Evolutionary conservation across 108 stramenopile genomes (phyloP).

Genomic region (Cyclostephanos invisitatus): DNA sequence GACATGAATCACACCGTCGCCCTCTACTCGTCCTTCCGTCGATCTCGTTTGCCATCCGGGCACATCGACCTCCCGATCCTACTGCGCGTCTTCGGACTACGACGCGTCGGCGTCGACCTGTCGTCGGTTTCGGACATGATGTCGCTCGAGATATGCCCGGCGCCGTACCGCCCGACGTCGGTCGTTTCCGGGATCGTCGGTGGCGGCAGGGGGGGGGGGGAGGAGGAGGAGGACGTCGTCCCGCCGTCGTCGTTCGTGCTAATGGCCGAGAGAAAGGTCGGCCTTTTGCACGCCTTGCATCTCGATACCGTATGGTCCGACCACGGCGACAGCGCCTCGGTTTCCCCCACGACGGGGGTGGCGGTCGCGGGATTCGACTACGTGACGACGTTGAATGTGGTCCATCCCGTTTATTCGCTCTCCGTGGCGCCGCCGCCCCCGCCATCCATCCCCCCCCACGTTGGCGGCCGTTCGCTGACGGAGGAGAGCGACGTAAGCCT

Average conservation of each 20-base stretch:
- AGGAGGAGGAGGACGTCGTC: slow-evolving; percentile 28
- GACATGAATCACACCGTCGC: slow-evolving; percentile 59
- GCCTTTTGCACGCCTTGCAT: slow-evolving; percentile 62
- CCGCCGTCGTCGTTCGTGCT: slow-evolving; percentile 67
- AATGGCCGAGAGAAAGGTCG: slow-evolving; percentile 55
- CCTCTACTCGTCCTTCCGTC: slow-evolving; percentile 70
- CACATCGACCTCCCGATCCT: slow-evolving; percentile 30
- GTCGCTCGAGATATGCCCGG: slow-evolving; percentile 57
- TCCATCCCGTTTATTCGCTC: slow-evolving; percentile 71
- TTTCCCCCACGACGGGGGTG: slow-evolving; percentile 15
- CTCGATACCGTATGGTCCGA: slow-evolving; percentile 55
- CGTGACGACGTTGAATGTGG: slow-evolving; percentile 67
- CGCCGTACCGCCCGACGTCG: slow-evolving; percentile 30
- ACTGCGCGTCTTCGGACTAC: slow-evolving; percentile 56
- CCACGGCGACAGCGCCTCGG: not conserved
- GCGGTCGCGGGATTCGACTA: slow-evolving; percentile 65
- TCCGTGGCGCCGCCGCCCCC: slow-evolving; percentile 39
- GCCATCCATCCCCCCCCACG: slow-evolving; percentile 29
- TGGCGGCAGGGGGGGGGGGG: not conserved
- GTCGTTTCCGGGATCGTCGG: not conserved
- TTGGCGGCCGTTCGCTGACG: slow-evolving; percentile 14
- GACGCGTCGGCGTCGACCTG: slow-evolving; percentile 13
- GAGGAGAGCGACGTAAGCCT: slow-evolving; percentile 53
- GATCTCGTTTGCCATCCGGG: not conserved
- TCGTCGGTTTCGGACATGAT: slow-evolving; percentile 42